Evolutionary conservation across 345 rosid species (phyloP), one percentile per base, ranked within the genome.

Genomic region (Streptanthus diversifolius): DNA sequence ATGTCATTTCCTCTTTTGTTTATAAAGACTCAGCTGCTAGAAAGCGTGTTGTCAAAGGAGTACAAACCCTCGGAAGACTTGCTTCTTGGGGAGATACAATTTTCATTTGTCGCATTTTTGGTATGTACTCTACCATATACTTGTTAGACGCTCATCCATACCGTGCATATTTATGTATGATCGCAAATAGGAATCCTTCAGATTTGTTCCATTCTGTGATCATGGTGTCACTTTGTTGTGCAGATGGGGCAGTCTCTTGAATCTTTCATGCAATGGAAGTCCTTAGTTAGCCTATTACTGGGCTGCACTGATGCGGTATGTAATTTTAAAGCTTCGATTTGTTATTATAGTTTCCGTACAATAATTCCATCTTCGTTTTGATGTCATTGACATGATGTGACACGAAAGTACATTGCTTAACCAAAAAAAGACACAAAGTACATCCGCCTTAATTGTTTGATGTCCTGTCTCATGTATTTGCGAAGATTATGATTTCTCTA

Each of bases 241-340:
- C 93, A 93, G 98, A 91, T 91, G 95, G 97, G 97, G 24, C 97
- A 93, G 68, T 93, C 98, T 49, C 93, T 93, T 77, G 89, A 89
- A 77, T 87, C 90, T 5, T 91, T 93, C 80, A 64, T 88, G 66
- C 98, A 93, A 71, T 93, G 98, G 98, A 93, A 91, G 79, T 85
- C 96, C 45, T 76, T 93, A 80, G 90, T 91, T 66, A 85, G 90
- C 82, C 97, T 93, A 68, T 71, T 93, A 35, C 78, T 91, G 48
- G 92, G 97, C 36, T 93, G 97, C 68, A 78, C 75, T n/a, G 85
- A 89, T 63, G 98, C 97, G 64, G 98, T 93, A 85, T 84, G 91
- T 79, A 58, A 29, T 76, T 62, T 61, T 37, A 17, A 32, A 43
- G 24, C 33, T 58, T 22, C 33, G 14, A 24, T 39, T 48, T 64